Evolutionary conservation across 2,329 filamentous ascomycete genomes (phyloP), one percentile per base, ranked within the genome.

Genomic region (Talaromyces verruculosus): DNA sequence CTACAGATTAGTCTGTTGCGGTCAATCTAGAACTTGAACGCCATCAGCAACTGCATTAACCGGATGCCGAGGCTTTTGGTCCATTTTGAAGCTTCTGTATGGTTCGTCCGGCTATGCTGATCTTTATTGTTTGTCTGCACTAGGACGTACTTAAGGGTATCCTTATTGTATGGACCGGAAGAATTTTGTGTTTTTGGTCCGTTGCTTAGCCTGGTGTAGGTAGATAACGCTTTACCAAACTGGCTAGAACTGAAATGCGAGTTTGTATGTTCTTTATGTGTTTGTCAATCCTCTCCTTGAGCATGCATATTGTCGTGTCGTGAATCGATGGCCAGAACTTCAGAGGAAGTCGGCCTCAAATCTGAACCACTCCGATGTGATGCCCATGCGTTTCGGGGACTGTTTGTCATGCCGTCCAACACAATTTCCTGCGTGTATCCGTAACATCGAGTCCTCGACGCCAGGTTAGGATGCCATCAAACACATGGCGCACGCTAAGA

Each of bases 101-200:
- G 57, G 57, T 28, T 43, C 25, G 37, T 45, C 39, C 57, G 57
- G 57, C 57, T 60, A 60, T 45, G 57, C 35, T 19, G 25, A 60
- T 60, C 35, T 43, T 58, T 28, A 6, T 28, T 28, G 37, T 15
- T 41, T 22, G 35, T 57, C n/a, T n/a, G 33, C n/a, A 25, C 30
- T 39, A 57, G 4, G 11, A 15, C 53, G n/a, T 33, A 25, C 11
- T 25, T 37, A 37, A 13, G 10, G n/a, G 10, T 17, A 19, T 39
- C 11, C n/a, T 57, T 19, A 35, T 15, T 15, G 53, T 19, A 17
- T 57, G 30, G n/a, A 33, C 53, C 5, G 33, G 53, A 37, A 19
- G 33, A 2, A 37, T 3, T 53, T 22, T 15, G 5, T 22, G 33
- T 37, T 39, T 17, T 57, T 57, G n/a, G 53, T 17, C 53, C 30